A percentile compares a stretch with the other conserved stretches of the same genome.
Conservation (phyloP, 1,284 basidiomycete species). For the Moesziomyces sp. region DNA sequence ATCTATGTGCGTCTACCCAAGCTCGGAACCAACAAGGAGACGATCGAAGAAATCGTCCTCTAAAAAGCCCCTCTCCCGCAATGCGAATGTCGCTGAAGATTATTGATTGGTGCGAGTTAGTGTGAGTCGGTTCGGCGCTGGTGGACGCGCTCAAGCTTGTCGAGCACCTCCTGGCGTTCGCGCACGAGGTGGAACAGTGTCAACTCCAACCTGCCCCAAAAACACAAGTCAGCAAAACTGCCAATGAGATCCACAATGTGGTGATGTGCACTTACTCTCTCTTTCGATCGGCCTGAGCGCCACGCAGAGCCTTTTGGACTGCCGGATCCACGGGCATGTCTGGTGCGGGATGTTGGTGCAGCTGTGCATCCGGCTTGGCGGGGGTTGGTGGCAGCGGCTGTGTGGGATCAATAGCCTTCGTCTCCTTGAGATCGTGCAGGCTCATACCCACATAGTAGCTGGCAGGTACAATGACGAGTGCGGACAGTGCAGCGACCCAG, state of each 20-base stretch:
- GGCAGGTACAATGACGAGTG: slow-evolving; percentile 34
- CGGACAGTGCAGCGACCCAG: slow-evolving; percentile 46
- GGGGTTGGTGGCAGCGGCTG: slow-evolving; percentile 15
- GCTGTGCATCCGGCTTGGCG: not conserved
- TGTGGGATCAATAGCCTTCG: slow-evolving; percentile 11
- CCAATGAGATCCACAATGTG: no score
- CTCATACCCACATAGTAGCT: slow-evolving; percentile 41
- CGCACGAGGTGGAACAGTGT: slow-evolving; percentile 42
- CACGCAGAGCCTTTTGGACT: slow-evolving; percentile 1
- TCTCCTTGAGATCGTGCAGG: slow-evolving; percentile 30
- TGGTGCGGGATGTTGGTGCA: slow-evolving; percentile 12
- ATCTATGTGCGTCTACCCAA: slow-evolving; percentile 76
- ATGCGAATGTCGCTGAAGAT: not conserved
- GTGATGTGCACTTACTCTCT: slow-evolving; percentile 4
- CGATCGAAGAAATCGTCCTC: slow-evolving; percentile 53
- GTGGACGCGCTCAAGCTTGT: slow-evolving; percentile 46
- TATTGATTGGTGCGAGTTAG: not conserved
- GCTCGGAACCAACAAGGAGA: slow-evolving; percentile 83
- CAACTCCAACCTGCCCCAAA: slow-evolving; percentile 14
- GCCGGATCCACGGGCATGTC: slow-evolving; percentile 3
- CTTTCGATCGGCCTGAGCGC: slow-evolving; percentile 11
- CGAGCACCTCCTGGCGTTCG: slow-evolving; percentile 45
- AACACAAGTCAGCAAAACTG: not conserved
- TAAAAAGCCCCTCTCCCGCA: not conserved
- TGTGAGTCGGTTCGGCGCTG: slow-evolving; percentile 12